Evolutionary conservation across 805 yeast genomes (phyloP), one percentile per base, ranked within the genome.

Genomic region (Teunomyces stri): DNA sequence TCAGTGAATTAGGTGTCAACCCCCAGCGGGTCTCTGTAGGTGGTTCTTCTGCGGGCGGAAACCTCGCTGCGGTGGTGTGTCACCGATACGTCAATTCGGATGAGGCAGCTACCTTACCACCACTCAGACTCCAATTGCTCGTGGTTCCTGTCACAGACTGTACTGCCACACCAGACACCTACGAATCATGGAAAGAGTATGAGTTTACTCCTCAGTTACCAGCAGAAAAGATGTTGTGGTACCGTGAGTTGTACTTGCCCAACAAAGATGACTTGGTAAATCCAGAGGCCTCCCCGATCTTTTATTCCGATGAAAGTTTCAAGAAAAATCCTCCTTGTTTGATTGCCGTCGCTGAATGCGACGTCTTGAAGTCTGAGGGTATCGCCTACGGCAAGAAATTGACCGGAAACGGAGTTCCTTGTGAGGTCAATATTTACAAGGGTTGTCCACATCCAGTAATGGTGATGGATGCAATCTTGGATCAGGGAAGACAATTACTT

Each of bases 381-480:
- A 72, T 71, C 51, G 68, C 64, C 1, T 76, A 76, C 51, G 68
- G 67, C 38, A 65, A 56, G 9, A 74, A 75, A 50, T 60, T 75
- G 44, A 51, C 51, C 39, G 54, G 56, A 21, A 68, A 70, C 47
- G 79, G 79, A 3, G 60, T 70, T 16, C 39, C 55, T 2, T 61
- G 70, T 16, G 57, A 56, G n/a, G 51, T 71, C 12, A 60, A 57
- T 4, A 56, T 71, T 28, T 75, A 73, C 51, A 56, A 59, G 42
- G 78, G 79, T 5, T 65, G 70, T 40, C 79, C 79, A 5, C 81
- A 76, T 56, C 67, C 78, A n/a, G 74, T 68, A 4, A 72, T 75
- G 77, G 78, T 69, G 22, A 74, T 76, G 79, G 74, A 72, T 50
- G 72, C 57, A 11, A 62, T 63, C 9, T 56, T 72, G 42, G 57